These are phyloP conservation scores for Chalciporus piperatus DNA, from an alignment of 768 basidiomycete genomes.

Conservation along the genomic window DNA sequence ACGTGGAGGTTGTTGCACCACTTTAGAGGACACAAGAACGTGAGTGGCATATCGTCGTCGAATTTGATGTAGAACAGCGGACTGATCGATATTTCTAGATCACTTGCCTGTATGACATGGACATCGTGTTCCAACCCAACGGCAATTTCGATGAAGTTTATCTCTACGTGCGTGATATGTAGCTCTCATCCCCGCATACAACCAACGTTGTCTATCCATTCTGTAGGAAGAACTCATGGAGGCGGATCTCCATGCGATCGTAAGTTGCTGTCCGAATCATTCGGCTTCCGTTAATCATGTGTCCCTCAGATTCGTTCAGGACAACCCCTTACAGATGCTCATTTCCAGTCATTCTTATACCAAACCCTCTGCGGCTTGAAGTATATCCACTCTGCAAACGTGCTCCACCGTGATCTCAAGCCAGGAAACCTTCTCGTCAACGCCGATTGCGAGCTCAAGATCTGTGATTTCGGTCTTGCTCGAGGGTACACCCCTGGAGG, in stretches of 20 bases:
- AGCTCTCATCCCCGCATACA: not conserved
- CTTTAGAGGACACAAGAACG: constrained; percentile 99
- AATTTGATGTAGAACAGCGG: not conserved
- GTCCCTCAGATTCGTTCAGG: constrained; percentile 70
- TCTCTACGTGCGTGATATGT: constrained; percentile 61
- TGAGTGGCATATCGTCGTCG: constrained; percentile 35
- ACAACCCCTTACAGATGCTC: constrained; percentile 85
- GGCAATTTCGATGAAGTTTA: constrained; percentile 97
- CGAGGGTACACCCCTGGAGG: constrained; percentile 88
- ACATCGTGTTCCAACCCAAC: constrained; percentile 88
- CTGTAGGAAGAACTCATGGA: constrained; percentile 97
- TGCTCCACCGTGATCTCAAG: constrained; percentile 94
- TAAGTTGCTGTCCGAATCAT: constrained; percentile 34
- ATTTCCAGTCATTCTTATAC: constrained; percentile 96
- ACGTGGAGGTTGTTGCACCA: constrained; percentile 80
- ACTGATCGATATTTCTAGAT: constrained; percentile 52
- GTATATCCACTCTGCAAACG: constrained; percentile 97
- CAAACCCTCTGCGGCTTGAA: constrained; percentile 98
- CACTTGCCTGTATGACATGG: constrained; percentile 97
- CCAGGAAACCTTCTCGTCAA: constrained; percentile 95
- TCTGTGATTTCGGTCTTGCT: constrained; percentile 98
- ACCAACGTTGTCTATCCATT: not conserved
- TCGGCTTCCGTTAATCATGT: not conserved
- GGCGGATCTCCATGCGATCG: constrained; percentile 98
- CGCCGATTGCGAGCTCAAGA: constrained; percentile 97